Conservation (phyloP, 805 yeast species). For the Ogataea allantospora region DNA sequence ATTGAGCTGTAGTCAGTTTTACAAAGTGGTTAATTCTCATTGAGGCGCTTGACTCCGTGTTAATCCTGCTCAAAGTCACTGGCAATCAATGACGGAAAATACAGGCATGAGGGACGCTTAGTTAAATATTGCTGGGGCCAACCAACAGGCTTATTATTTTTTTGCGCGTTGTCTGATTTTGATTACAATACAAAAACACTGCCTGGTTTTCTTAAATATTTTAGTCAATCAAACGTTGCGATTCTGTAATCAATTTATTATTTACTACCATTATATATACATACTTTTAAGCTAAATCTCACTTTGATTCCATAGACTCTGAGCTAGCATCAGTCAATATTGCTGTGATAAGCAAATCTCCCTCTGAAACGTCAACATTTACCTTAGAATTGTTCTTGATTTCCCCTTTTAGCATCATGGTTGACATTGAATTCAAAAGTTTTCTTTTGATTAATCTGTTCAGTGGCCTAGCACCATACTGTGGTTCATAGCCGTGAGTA, state of each 20-base stretch:
- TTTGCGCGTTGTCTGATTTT: too few species aligned
- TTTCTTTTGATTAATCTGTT: slow-evolving; percentile 84
- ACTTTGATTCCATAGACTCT: too few species aligned
- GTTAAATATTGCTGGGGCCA: too few species aligned
- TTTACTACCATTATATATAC: not conserved
- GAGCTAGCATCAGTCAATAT: not conserved
- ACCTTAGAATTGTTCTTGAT: slow-evolving; percentile 59
- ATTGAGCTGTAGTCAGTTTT: too few species aligned
- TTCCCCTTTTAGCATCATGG: slow-evolving; percentile 74
- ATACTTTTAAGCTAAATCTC: too few species aligned
- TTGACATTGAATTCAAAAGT: slow-evolving; percentile 87
- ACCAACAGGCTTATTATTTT: too few species aligned
- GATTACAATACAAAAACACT: not conserved
- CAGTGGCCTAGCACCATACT: slow-evolving; percentile 95
- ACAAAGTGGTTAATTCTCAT: too few species aligned
- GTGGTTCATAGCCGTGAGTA: slow-evolving; percentile 83
- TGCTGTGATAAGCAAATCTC: slow-evolving; percentile 12
- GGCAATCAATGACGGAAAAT: too few species aligned
- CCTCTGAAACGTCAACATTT: slow-evolving; percentile 44
- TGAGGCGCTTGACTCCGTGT: too few species aligned
- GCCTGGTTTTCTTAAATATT: not conserved
- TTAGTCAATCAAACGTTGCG: not conserved
- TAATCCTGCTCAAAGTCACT: too few species aligned
- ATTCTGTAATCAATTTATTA: too few species aligned
- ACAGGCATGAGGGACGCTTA: too few species aligned